Base-by-base conservation (phyloP, 768 basidiomycete species). In the Baorangia bicolor region DNA sequence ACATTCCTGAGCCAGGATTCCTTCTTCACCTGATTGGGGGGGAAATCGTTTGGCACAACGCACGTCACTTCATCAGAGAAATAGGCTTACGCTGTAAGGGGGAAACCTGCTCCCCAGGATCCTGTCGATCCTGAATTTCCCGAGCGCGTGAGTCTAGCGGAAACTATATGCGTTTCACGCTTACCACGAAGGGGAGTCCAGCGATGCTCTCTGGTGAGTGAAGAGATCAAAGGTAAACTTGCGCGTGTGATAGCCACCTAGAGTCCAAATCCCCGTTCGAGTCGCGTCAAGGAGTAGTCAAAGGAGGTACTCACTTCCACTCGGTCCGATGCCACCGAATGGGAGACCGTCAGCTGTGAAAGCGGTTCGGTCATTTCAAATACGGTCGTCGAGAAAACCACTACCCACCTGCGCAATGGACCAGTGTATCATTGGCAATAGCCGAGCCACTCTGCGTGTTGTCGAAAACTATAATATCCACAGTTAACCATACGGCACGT, bases 181-280 rank as follows among this genome's bases (percentile, higher is more conserved):
- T 7, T 31, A 71, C 69, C 68, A 79, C 52, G 65, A 55, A 34
- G 77, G 80, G 4, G 69, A 73, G 58, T 78, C 75, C 10, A 81
- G 40, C 0, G 86, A 81, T 5, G 85, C 67, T 49, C 92, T 81
- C 25, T 81, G 60, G 66, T 93, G 90, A 0, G 90, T 91, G 73
- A 94, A 94, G 65, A 80, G 75, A 56, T 91, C 87, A 60, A 93
- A 94, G 5, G 77, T 74, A 63, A 75, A 87, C 64, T 91, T 91
- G 34, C 91, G 87, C 4, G 85, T 84, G 64, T 88, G 84, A 52
- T 78, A 75, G 13, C 92, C 86, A 54, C 77, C 90, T 87, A 35
- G n/a, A 27, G 6, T 45, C 9, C 18, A 41, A 41, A 48, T 30
- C 10, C 38, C 2, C 0, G 21, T 39, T 56, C 33, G 18, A 35